phyloP scores from a whole-genome alignment of 768 basidiomycete genomes.

The Mycena vulgaris region DNA sequence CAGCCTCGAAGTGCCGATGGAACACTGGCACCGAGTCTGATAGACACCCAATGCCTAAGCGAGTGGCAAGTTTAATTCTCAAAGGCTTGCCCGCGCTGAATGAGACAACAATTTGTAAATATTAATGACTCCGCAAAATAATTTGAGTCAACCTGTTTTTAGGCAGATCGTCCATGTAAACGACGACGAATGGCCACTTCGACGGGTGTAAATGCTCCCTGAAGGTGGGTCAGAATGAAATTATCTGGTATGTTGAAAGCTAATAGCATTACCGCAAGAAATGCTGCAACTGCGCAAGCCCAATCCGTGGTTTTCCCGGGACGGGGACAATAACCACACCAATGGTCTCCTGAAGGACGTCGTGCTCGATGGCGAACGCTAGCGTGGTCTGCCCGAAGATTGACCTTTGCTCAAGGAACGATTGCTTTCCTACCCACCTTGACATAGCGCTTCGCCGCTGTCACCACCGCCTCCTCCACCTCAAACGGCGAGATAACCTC shows the following conservation, averaged over 20 bases:
- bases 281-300: slow-evolving; percentile 59
- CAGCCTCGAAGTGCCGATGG: slow-evolving; percentile 59
- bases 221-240: not conserved
- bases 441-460: slow-evolving; percentile 57
- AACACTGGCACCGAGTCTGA: slow-evolving; percentile 52
- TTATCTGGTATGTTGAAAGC: not conserved
- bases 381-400: slow-evolving; percentile 49
- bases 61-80: slow-evolving; percentile 58
- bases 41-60: slow-evolving; percentile 55
- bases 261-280: slow-evolving; percentile 50
- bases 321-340: slow-evolving; percentile 60
- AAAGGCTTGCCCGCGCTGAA: slow-evolving; percentile 59
- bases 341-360: slow-evolving; percentile 63
- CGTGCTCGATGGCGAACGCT: slow-evolving; percentile 62
- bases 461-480: slow-evolving; percentile 68
- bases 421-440: slow-evolving; percentile 44
- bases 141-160: slow-evolving; percentile 53
- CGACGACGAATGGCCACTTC: slow-evolving; percentile 64
- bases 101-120: no score
- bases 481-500: slow-evolving; percentile 76
- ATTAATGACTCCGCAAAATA: not conserved
- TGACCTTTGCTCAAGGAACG: not conserved
- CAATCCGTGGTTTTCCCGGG: slow-evolving; percentile 51
- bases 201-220: slow-evolving; percentile 63
- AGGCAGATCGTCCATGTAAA: slow-evolving; percentile 64